Evolutionary conservation across 2,329 filamentous ascomycete species (phyloP).

Genomic region (Paecilomyces sp.): DNA sequence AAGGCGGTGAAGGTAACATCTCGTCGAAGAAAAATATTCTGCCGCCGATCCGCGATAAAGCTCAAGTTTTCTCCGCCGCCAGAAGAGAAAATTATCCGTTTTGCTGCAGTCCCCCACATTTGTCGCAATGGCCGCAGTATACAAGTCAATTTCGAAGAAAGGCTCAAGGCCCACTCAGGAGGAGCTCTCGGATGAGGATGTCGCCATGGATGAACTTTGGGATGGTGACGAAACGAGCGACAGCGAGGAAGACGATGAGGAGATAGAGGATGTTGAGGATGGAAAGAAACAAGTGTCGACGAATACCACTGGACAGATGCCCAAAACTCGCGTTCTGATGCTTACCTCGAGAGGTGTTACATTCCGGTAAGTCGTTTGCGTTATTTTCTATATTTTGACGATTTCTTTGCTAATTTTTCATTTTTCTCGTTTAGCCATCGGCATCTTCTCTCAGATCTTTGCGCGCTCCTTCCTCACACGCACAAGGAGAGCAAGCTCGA

Average conservation of each 20-base stretch:
- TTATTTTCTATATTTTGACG: neutral
- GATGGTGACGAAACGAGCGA: slow-evolving; percentile 29
- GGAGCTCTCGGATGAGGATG: slow-evolving; percentile 39
- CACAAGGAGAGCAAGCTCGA: slow-evolving; percentile 96
- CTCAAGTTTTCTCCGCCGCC: neutral
- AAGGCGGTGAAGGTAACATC: neutral
- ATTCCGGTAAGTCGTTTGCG: slow-evolving; percentile 53
- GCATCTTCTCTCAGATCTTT: slow-evolving; percentile 84
- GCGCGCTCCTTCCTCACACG: slow-evolving; percentile 80
- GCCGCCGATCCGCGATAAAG: neutral
- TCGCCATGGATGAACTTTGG: slow-evolving; percentile 31
- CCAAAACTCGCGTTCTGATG: slow-evolving; percentile 65
- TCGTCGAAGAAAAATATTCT: neutral
- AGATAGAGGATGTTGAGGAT: slow-evolving; percentile 8
- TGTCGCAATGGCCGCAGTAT: slow-evolving; percentile 60
- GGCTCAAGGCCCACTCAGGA: slow-evolving; percentile 40
- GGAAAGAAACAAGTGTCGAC: slow-evolving; percentile 23
- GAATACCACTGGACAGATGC: slow-evolving; percentile 27
- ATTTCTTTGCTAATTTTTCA: slow-evolving; percentile 7
- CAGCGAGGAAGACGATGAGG: slow-evolving; percentile 22
- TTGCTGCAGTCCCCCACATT: neutral
- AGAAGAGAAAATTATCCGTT: neutral
- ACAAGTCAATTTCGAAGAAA: slow-evolving; percentile 64
- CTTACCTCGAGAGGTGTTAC: slow-evolving; percentile 90
- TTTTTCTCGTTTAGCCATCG: slow-evolving; percentile 59